Evolutionary conservation across 75 land plant species (phyloP), one percentile per base, ranked within the genome.

Genomic region (Pinus albicaulis): DNA sequence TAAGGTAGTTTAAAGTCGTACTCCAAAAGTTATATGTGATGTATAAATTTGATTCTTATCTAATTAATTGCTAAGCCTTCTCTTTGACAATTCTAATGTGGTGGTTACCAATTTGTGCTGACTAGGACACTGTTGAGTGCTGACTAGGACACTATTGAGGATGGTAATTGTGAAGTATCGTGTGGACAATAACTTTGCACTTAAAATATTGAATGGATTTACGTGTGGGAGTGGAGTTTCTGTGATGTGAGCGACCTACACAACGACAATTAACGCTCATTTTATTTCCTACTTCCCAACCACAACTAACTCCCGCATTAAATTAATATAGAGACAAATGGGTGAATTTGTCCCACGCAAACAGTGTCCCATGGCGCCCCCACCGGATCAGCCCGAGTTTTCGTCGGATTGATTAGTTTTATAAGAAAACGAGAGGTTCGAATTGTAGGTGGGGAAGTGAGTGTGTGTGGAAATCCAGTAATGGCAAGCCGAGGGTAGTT

Each of bases 281-380:
- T 12, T 64, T 64, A 34, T 6, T 64, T 64, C 68, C 68, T 31
- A 64, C 68, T 64, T 34, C 38, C 68, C 68, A 64, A 64, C 68
- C 2, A 64, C 2, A 34, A 34, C 20, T 36, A 61, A 14, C 24
- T 12, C 4, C 64, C 26, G 15, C 12, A 25, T 17, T 48, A 48
- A 48, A 16, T 36, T 25, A 64, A 19, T 5, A 31, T 15, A 31
- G 6, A 5, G 68, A 28, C 20, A 19, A 31, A n/a, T 34, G 38
- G 34, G 6, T 64, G 16, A 64, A 34, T 5, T 17, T 14, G 12
- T 1, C 53, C 53, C 53, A 48, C 53, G 53, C 53, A 48, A 48
- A 48, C 53, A 48, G 11, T 8, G 12, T 48, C 12, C 53, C 10
- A 0, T 63, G 36, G 36, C 1, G 1, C 0, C 5, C 2, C 66